Conservation (phyloP, 2,329 filamentous ascomycete genomes). For the Phialophora tarda region DNA sequence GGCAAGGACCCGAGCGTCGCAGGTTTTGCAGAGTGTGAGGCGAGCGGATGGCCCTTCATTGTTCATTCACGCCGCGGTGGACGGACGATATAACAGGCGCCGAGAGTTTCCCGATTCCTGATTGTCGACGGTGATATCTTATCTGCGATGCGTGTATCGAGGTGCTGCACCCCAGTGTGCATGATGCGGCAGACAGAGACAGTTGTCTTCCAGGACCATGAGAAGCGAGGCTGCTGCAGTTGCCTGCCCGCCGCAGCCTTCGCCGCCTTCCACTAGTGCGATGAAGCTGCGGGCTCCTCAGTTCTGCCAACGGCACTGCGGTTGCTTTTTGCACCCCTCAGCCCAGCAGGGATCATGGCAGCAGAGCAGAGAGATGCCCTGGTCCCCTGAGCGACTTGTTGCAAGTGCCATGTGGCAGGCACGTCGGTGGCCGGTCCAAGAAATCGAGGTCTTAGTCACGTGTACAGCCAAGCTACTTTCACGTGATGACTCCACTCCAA, state of each 20-base stretch:
- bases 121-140: not conserved
- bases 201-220: not conserved
- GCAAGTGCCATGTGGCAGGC: not conserved
- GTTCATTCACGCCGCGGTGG: not conserved
- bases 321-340: not conserved
- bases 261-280: not conserved
- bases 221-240: not conserved
- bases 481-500: not conserved
- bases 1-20: constrained; percentile 41
- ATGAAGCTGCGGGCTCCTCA: not conserved
- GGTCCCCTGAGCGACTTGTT: not conserved
- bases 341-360: not conserved
- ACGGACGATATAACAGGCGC: not conserved
- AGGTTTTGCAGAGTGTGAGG: not conserved
- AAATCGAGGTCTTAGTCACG: not conserved
- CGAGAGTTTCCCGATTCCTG: not conserved
- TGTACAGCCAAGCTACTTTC: not conserved
- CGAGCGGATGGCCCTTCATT: not conserved
- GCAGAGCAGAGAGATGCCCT: not conserved
- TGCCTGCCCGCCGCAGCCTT: not conserved
- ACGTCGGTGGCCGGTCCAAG: not conserved
- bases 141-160: not conserved
- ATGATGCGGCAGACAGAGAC: not conserved
- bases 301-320: not conserved
- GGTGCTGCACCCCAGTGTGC: not conserved